Base-by-base conservation (phyloP, 1,139 yeast species). In the Saccharomycopsis hybrid region DNA sequence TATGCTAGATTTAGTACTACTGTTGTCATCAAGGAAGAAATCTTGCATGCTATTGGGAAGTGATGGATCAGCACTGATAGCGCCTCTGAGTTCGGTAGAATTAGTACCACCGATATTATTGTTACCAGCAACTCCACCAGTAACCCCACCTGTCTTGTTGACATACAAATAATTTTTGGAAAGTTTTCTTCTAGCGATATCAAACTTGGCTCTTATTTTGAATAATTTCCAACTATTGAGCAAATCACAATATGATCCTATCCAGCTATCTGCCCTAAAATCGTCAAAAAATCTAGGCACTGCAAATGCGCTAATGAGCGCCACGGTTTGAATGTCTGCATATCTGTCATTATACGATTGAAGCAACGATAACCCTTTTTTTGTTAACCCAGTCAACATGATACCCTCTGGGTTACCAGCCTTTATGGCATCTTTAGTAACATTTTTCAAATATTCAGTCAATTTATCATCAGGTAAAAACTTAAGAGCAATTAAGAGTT, bases 321-420 rank as follows among this genome's bases (percentile, higher is more conserved):
- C 83, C 0, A 96, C 97, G 0, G 96, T 89, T 65, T 92, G 98
- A 2, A 90, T 86, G 64, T 92, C 98, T 53, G 89, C 79, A 0
- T 96, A 87, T 58, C 92, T 74, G 62, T 89, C 94, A 41, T 90
- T 95, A 65, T 85, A 92, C 1, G 89, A 78, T 64, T 90, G 97
- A 36, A 92, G 65, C 46, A 92, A 71, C 62, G 87, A 87, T 30
- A 88, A 78, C 0, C 96, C 95, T 51, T 78, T 71, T 0, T 89
- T 87, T 0, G 97, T 89, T 27, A 92, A 76, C 30, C 98, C 98
- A 0, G 97, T 90, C 47, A 92, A 68, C 30, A 89, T 81, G 42
- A 92, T 71, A 0, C 97, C 97, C 65, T 92, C 98, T 30, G 92
- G 69, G 57, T 90, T 96, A 4, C 98, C 98, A 51, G 77, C 74